Base-by-base conservation (phyloP, 2,329 filamentous ascomycete genomes). In the Colletotrichum trifolii region DNA sequence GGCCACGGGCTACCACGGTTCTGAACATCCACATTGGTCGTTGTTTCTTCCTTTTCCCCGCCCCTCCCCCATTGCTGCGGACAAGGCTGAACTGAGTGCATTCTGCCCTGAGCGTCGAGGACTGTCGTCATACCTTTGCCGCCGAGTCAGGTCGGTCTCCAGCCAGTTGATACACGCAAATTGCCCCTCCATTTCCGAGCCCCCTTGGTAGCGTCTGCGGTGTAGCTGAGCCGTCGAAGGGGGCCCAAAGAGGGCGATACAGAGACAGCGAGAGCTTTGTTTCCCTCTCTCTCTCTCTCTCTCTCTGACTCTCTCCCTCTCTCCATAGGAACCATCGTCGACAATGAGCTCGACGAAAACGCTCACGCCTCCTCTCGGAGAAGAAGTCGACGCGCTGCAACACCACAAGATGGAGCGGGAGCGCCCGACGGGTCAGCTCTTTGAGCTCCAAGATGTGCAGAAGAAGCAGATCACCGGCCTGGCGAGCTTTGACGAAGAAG, bases 381-480 rank as follows among this genome's bases (percentile, higher is more conserved):
- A n/a, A 46, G 43, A 46, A n/a, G 55, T 50, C 13, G 46, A 58
- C 34, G 55, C 54, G 25, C 25, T 25, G 25, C 25, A 25, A 25
- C 55, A 45, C 12, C n/a, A 34, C 36, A 49, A 57, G 45, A 60
- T 47, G 57, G 50, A 61, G 13, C 57, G 62, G 57, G 50, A 61
- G 13, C 57, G 62, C 35, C 46, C 57, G 35, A 54, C 40, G 2
- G 36, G 59, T 25, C 62, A 61, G 52, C 57, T 65, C 50, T 54
- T 60, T 17, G 62, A 65, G 17, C 57, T 65, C 9, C 53, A 61
- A 46, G 62, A 42, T 11, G 8, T 61, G 39, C 57, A 56, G 50
- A 65, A 56, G 35, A 38, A 36, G 35, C 57, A 64, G 46, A 57
- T 57, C 15, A 54, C 8, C 48, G 54, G 42, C 15, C 10, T 42